Evolutionary conservation across 1,284 basidiomycete genomes (phyloP), one percentile per base, ranked within the genome.

Genomic region (Fomes fomentarius): DNA sequence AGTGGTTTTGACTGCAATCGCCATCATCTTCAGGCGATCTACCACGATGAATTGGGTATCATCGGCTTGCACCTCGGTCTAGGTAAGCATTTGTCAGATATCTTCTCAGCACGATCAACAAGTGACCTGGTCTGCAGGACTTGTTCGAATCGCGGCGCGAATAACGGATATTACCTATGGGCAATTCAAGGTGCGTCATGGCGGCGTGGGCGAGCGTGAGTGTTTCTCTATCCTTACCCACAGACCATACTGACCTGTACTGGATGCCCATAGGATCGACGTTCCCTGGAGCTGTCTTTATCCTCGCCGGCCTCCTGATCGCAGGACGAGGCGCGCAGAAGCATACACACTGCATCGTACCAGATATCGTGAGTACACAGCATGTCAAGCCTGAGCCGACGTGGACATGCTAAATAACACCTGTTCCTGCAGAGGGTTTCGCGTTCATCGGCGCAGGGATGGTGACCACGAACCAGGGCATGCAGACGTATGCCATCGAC

Each of bases 401-500:
- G 31, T 2, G 5, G 2, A 33, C 31, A 33, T 37, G 14, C 34
- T 37, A 8, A n/a, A 38, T 6, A 3, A n/a, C 25, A 2, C 2
- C 7, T 12, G 10, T 34, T 8, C 34, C 14, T 15, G 14, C 17
- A 17, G 14, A 17, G 34, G n/a, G 34, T 17, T 37, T 40, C 11
- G 38, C 21, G 21, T 24, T 40, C 21, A 17, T 40, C 38, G 38
- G 38, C 4, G 38, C 38, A 45, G 79, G 84, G 33, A 70, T 84
- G 31, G n/a, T n/a, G n/a, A n/a, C n/a, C n/a, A 72, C 70, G 17
- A 84, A 83, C 68, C 83, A 85, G 64, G 66, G 75, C 0, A 80
- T 84, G 22, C 81, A 83, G 61, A 80, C 79, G 2, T 86, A 90
- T 57, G 71, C 88, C 42, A 78, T 89, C 22, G 85, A 87, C 60